Conservation (phyloP, 208 protist species). For the Entamoeba invadens region DNA sequence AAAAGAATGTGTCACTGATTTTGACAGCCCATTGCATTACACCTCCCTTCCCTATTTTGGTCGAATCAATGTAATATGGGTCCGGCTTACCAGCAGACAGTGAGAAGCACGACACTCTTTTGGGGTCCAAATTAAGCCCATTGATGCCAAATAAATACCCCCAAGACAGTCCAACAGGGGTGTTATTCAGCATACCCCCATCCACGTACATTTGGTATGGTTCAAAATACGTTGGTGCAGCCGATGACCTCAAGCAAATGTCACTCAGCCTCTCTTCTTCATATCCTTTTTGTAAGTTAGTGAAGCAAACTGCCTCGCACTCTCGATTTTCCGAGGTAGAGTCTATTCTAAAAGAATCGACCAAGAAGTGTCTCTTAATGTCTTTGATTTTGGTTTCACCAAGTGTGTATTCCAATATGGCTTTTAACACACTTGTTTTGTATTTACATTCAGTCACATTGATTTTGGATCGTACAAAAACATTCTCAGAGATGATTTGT, state of each 20-base stretch:
- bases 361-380: neutral
- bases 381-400: neutral
- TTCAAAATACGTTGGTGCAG: neutral
- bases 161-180: neutral
- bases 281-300: neutral
- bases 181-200: neutral
- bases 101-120: neutral
- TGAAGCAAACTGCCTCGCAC: neutral
- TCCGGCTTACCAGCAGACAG: neutral
- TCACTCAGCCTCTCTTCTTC: neutral
- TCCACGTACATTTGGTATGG: neutral
- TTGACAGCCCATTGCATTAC: neutral
- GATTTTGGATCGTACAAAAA: neutral
- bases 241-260: neutral
- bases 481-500: neutral
- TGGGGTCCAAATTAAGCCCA: neutral
- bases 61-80: neutral
- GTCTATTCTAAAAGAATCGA: neutral
- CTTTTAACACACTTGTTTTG: neutral
- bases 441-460: neutral
- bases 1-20: neutral
- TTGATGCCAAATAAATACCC: neutral
- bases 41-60: neutral
- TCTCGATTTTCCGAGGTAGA: neutral
- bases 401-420: neutral